Conservation (phyloP, 2,329 filamentous ascomycete genomes). For the Catunica adiposa region DNA sequence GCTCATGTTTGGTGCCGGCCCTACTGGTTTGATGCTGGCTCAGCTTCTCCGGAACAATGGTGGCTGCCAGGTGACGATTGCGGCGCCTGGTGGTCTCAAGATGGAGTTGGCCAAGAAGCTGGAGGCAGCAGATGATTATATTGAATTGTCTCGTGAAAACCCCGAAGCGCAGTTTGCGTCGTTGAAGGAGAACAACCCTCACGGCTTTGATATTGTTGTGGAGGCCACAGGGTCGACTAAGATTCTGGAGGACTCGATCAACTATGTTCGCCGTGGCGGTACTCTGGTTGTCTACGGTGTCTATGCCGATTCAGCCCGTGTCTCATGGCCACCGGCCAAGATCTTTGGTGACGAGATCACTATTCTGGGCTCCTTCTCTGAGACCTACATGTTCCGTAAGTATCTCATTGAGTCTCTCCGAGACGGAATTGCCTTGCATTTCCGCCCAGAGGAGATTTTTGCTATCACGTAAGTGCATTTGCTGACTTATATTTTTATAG, state of each 20-base stretch:
- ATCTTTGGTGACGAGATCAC: conserved; percentile 56
- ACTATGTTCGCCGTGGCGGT: conserved; percentile 55
- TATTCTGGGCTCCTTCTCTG: conserved; percentile 56
- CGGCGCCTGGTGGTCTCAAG: conserved; percentile 52
- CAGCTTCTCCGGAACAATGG: conserved; percentile 49
- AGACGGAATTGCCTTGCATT: no score
- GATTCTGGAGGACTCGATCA: conserved; percentile 53
- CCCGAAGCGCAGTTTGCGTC: conserved; percentile 42
- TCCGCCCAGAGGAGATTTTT: neutral
- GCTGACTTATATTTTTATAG: conserved; percentile 16
- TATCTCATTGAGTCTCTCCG: conserved; percentile 9
- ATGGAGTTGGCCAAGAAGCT: conserved; percentile 49
- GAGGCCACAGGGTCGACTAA: conserved; percentile 54
- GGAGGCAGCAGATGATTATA: conserved; percentile 36
- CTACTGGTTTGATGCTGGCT: conserved; percentile 47
- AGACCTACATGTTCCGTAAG: conserved; percentile 54
- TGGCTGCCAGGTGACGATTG: conserved; percentile 52
- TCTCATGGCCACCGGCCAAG: conserved; percentile 54
- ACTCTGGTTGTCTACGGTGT: conserved; percentile 59
- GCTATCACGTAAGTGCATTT: neutral
- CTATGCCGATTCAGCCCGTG: conserved; percentile 44
- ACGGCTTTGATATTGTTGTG: conserved; percentile 57
- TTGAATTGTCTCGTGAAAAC: conserved; percentile 37
- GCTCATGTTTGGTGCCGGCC: conserved; percentile 49
- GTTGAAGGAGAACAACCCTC: conserved; percentile 47